Percentiles rank a stretch among this genome's conserved stretches.
phyloP scores from a whole-genome alignment of 2,329 filamentous ascomycete species.

The Lecanosticta acicola region DNA sequence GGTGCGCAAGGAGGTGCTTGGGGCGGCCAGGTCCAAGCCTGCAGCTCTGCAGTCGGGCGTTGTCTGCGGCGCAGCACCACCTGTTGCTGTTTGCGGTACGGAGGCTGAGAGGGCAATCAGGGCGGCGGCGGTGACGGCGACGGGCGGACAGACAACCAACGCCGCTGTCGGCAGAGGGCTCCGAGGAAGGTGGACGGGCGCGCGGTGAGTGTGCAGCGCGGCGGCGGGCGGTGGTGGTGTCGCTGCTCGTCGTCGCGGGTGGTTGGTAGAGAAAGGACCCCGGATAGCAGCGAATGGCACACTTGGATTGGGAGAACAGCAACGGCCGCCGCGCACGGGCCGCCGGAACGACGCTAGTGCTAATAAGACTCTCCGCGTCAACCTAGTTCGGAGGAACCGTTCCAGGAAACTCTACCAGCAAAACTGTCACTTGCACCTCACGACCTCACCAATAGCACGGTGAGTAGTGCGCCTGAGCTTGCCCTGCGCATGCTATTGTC shows the following conservation, averaged over 20 bases:
- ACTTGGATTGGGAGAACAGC: neutral
- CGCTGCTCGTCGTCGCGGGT: neutral
- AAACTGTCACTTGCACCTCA: too few relatives aligned
- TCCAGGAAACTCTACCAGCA: too few relatives aligned
- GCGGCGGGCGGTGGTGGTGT: neutral
- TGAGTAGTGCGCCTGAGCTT: too few relatives aligned
- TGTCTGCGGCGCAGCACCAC: neutral
- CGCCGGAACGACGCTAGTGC: neutral
- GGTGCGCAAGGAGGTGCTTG: neutral
- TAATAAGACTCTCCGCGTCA: neutral
- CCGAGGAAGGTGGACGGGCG: conserved; percentile 9
- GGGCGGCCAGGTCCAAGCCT: neutral
- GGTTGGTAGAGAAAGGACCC: neutral
- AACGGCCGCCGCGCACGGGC: neutral
- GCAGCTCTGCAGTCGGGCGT: neutral
- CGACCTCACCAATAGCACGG: too few relatives aligned
- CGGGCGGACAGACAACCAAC: neutral
- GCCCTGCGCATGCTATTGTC: too few relatives aligned
- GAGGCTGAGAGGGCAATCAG: neutral
- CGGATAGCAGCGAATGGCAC: neutral
- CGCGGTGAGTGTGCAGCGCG: conserved; percentile 5
- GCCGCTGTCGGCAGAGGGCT: conserved; percentile 2
- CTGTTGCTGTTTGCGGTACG: neutral
- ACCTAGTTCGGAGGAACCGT: neutral
- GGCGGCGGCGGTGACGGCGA: neutral